Base-by-base conservation (phyloP, 345 rosid genomes). In the Trapa incisa region DNA sequence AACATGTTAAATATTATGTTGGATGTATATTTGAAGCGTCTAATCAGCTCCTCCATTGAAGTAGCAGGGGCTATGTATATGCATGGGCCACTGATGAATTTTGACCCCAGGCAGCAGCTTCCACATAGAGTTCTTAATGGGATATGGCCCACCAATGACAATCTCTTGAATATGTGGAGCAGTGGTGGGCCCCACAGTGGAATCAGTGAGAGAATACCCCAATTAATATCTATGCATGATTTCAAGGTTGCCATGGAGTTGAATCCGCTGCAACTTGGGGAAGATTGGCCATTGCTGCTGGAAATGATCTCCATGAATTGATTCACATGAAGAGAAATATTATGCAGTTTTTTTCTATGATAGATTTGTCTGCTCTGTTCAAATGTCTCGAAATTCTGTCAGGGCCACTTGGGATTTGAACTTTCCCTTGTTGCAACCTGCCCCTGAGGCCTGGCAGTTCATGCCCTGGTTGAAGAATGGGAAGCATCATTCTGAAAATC, bases 191-290 rank as follows among this genome's bases (percentile, higher is more conserved):
- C 72, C 37, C 56, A 66, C 45, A 88, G 80, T 72, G 75, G 72
- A 47, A 66, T 70, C 69, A 88, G 83, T 65, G 91, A 85, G 35
- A 75, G 81, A 22, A 22, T 22, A 66, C 81, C 61, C 22, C 68
- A 70, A 67, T 74, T 85, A 41, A 77, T 91, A 77, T 91, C 97
- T 70, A 58, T 91, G 78, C 89, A 69, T 78, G 97, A 94, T 82
- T 94, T 94, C 69, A 87, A 87, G 80, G 91, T 87, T 72, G 96
- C 99, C 5, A 87, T 89, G 97, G 96, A 91, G 83, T 78, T 91
- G 67, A 89, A 87, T 78, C 96, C 95, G 7, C 89, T 81, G 76
- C 96, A 88, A 75, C 89, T 94, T 67, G 97, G 96, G 64, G 99
- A 87, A 79, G 91, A 87, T 81, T 94, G 97, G 99, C 89, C 96